phyloP scores from a whole-genome alignment of 2,329 filamentous ascomycete genomes.

The Aureobasidium leucospermi region DNA sequence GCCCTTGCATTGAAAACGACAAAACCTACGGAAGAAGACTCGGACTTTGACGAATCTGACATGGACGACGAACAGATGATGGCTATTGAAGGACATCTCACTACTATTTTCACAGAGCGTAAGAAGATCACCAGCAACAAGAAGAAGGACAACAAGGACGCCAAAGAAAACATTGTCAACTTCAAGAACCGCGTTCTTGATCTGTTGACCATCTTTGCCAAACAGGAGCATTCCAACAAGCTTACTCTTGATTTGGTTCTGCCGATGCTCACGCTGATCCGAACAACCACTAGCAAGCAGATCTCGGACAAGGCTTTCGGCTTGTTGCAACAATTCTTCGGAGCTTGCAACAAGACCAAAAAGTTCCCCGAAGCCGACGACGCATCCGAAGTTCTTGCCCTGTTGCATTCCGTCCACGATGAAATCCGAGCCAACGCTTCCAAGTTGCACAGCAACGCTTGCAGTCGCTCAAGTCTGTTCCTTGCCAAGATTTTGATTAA shows the following conservation, averaged over 20 bases:
- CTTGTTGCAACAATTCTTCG: constrained; percentile 67
- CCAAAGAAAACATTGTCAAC: constrained; percentile 80
- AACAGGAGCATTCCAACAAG: constrained; percentile 62
- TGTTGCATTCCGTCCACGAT: constrained; percentile 61
- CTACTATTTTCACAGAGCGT: constrained; percentile 75
- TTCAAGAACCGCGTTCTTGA: constrained; percentile 95
- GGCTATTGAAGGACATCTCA: constrained; percentile 72
- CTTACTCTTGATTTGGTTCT: constrained; percentile 64
- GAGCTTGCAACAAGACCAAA: constrained; percentile 48
- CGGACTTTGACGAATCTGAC: constrained; percentile 59
- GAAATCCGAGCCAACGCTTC: constrained; percentile 57
- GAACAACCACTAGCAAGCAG: constrained; percentile 68
- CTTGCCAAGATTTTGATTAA: constrained; percentile 56
- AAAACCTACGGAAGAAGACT: constrained; percentile 48
- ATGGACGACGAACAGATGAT: constrained; percentile 98
- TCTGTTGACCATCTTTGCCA: constrained; percentile 76
- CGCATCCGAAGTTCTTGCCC: constrained; percentile 41
- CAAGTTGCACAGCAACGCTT: constrained; percentile 65
- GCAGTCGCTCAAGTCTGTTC: constrained; percentile 64
- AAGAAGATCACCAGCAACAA: constrained; percentile 57
- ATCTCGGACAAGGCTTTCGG: constrained; percentile 65
- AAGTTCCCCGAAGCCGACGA: constrained; percentile 37
- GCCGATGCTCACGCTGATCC: constrained; percentile 68
- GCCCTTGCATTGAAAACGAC: constrained; percentile 67
- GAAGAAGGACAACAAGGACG: constrained; percentile 80